These are phyloP conservation scores for Podospora tetraspora DNA, from an alignment of 495 filamentous ascomycete genomes.

Conservation along the genomic window DNA sequence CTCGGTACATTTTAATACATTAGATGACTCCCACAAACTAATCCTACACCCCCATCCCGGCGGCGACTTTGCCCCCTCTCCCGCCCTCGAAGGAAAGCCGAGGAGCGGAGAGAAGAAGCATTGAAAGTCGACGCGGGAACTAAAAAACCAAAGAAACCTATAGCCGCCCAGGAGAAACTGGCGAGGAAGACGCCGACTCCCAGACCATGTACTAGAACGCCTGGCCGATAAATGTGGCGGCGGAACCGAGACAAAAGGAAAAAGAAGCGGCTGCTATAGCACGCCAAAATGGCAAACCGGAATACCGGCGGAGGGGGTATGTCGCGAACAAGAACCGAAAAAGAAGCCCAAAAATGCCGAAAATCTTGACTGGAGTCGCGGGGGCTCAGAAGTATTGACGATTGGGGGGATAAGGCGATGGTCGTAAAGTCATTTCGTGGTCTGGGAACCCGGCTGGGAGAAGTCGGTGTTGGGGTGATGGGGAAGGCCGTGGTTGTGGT, in stretches of 20 bases:
- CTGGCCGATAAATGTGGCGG: no score
- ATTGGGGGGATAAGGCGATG: background rate
- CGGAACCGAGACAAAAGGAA: background rate
- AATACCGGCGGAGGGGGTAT: background rate
- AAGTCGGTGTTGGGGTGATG: no score
- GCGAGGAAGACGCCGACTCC: no score
- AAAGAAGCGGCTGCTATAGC: background rate
- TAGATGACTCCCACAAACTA: background rate
- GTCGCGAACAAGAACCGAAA: background rate
- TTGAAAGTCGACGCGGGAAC: background rate
- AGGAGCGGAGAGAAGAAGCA: background rate
- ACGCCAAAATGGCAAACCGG: no score
- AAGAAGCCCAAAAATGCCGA: background rate
- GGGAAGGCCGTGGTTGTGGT: no score
- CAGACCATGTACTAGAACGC: no score
- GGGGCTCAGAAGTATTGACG: background rate
- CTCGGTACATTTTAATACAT: background rate
- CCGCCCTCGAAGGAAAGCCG: no score
- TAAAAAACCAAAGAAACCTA: background rate
- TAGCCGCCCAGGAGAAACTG: background rate
- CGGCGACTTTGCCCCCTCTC: no score
- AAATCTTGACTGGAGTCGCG: background rate
- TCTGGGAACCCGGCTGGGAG: background rate
- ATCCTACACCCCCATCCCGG: background rate
- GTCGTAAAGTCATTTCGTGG: background rate